These are phyloP conservation scores for Penicillium flavigenum DNA, from an alignment of 495 filamentous ascomycete species.

Conservation along the genomic window DNA sequence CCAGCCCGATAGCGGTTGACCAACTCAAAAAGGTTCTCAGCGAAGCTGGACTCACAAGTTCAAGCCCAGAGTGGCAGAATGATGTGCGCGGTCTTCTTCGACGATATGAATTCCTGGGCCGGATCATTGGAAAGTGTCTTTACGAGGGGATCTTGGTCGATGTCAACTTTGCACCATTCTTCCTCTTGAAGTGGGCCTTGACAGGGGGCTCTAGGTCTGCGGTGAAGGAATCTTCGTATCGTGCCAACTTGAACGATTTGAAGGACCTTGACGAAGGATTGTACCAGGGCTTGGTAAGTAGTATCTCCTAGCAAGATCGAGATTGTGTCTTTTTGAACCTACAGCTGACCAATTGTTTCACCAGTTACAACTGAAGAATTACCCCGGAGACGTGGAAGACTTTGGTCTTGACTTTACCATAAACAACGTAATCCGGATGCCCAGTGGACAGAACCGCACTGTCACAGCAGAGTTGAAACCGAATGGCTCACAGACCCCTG, in stretches of 20 bases:
- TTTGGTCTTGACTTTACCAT: slow-evolving; percentile 89
- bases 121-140: slow-evolving; percentile 92
- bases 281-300: slow-evolving; percentile 78
- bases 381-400: slow-evolving; percentile 72
- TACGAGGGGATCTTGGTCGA: slow-evolving; percentile 98
- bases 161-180: slow-evolving; percentile 91
- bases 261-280: slow-evolving; percentile 90
- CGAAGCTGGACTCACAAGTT: slow-evolving; percentile 52
- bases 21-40: slow-evolving; percentile 62
- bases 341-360: slow-evolving; percentile 10
- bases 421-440: slow-evolving; percentile 67
- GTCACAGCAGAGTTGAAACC: slow-evolving; percentile 73
- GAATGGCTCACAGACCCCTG: slow-evolving; percentile 70
- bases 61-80: slow-evolving; percentile 54
- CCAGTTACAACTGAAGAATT: slow-evolving; percentile 81
- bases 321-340: background rate
- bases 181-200: slow-evolving; percentile 91
- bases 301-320: background rate
- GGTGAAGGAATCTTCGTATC: slow-evolving; percentile 67
- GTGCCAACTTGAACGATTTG: slow-evolving; percentile 88
- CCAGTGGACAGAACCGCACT: slow-evolving; percentile 42
- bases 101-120: slow-evolving; percentile 88
- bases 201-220: slow-evolving; percentile 63
- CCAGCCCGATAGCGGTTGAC: slow-evolving; percentile 79
- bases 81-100: slow-evolving; percentile 61